Conservation (phyloP, 2,329 filamentous ascomycete genomes). For the Oidium heveae region DNA sequence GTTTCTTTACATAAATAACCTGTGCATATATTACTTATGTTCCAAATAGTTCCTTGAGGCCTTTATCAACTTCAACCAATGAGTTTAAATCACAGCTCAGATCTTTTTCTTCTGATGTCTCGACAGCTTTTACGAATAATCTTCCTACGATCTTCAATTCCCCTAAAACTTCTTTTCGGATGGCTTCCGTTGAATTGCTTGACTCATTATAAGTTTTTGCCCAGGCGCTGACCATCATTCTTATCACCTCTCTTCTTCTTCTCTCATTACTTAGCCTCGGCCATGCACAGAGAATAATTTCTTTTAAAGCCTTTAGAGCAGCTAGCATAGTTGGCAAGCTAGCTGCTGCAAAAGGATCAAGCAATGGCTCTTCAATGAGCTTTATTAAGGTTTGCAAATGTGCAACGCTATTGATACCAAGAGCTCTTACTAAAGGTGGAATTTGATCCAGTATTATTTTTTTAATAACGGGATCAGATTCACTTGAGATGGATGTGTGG, state of each 20-base stretch:
- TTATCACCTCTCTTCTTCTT: constrained; percentile 3
- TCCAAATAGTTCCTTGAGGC: constrained; percentile 14
- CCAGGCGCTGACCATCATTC: constrained; percentile 4
- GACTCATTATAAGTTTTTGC: constrained; percentile 9
- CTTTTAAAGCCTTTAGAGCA: constrained; percentile 25
- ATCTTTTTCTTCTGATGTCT: constrained; percentile 1
- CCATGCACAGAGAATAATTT: constrained; percentile 38
- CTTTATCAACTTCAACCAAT: constrained; percentile 12
- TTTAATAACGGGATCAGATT: constrained; percentile 30
- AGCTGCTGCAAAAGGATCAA: constrained; percentile 31
- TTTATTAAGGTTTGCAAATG: constrained; percentile 47
- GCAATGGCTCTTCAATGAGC: constrained; percentile 36
- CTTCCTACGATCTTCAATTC: constrained; percentile 7
- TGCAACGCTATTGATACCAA: constrained; percentile 38
- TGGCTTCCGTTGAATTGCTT: constrained; percentile 14
- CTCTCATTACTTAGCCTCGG: constrained; percentile 28
- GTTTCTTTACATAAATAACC: not conserved
- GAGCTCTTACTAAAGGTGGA: constrained; percentile 22
- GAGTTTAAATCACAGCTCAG: constrained; percentile 7
- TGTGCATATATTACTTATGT: not conserved
- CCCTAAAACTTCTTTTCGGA: constrained; percentile 4
- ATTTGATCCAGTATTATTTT: constrained; percentile 28
- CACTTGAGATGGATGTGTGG: constrained; percentile 21
- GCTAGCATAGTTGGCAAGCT: constrained; percentile 21
- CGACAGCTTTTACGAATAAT: constrained; percentile 8